These are phyloP conservation scores for Isabelozyma gotoi DNA, from an alignment of 805 yeast species.

Conservation along the genomic window DNA sequence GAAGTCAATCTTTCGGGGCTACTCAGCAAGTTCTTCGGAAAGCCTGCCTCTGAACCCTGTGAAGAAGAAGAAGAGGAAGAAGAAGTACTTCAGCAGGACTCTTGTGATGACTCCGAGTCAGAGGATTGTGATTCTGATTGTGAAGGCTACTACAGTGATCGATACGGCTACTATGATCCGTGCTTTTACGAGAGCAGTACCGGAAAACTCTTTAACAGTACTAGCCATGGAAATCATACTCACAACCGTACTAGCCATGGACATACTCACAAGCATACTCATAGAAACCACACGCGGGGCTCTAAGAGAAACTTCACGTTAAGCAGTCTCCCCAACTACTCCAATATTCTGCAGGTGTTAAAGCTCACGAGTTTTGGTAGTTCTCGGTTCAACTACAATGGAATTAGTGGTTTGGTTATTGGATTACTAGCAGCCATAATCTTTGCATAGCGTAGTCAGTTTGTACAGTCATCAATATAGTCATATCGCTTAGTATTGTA, in stretches of 20 bases:
- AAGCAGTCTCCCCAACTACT: not conserved
- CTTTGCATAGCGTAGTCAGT: not conserved
- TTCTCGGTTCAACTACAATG: not conserved
- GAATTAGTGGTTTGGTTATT: not conserved
- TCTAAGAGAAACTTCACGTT: not conserved
- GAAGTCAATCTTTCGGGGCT: not conserved
- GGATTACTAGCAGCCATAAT: not conserved
- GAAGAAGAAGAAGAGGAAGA: not conserved
- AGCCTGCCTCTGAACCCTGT: not conserved
- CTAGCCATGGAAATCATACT: not conserved
- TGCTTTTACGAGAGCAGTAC: not conserved
- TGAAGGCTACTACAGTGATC: not conserved
- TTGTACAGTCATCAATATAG: no score
- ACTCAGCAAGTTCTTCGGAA: not conserved
- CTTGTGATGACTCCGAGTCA: not conserved
- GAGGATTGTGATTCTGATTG: not conserved
- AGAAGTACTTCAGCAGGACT: not conserved
- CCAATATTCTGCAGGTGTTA: not conserved
- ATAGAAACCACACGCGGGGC: not conserved
- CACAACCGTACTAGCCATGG: not conserved
- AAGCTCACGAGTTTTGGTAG: not conserved
- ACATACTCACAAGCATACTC: not conserved
- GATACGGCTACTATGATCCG: slow-evolving; percentile 4
- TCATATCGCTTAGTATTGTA: no score
- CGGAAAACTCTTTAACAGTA: not conserved